Percentiles rank a stretch among this genome's conserved stretches.
These are phyloP conservation scores for Nothopassalora personata DNA, from an alignment of 2,329 filamentous ascomycete species.

Conservation along the genomic window DNA sequence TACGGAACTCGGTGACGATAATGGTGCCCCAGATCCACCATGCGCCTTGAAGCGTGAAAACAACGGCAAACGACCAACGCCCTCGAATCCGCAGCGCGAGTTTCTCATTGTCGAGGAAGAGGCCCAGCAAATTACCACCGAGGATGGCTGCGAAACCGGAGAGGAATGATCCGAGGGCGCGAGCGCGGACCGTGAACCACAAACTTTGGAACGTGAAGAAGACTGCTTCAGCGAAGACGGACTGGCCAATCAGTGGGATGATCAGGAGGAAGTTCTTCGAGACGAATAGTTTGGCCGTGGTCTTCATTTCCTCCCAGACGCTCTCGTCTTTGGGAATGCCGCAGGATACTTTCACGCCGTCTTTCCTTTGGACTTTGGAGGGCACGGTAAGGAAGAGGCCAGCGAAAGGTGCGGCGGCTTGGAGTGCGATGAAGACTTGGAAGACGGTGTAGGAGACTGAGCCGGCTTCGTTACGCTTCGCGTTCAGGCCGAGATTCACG, in stretches of 20 bases:
- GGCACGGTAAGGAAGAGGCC: constrained; percentile 60
- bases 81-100: constrained; percentile 52
- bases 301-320: constrained; percentile 55
- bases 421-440: constrained; percentile 64
- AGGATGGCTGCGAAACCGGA: constrained; percentile 63
- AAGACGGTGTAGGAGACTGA: constrained; percentile 66
- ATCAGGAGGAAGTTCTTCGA: constrained; percentile 59
- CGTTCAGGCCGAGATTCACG: constrained; percentile 65
- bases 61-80: constrained; percentile 50
- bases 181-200: constrained; percentile 65
- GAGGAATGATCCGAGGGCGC: constrained; percentile 66
- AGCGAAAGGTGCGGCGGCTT: constrained; percentile 60
- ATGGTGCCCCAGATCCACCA: constrained; percentile 71
- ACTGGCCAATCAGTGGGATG: constrained; percentile 63
- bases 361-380: constrained; percentile 57
- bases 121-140: constrained; percentile 60
- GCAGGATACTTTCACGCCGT: constrained; percentile 58
- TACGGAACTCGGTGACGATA: constrained; percentile 56
- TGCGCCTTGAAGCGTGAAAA: constrained; percentile 56
- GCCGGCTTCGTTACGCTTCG: constrained; percentile 51
- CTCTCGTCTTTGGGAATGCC: constrained; percentile 48
- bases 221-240: constrained; percentile 65
- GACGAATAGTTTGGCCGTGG: constrained; percentile 55
- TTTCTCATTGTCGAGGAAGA: constrained; percentile 56
- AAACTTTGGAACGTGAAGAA: constrained; percentile 59